Percentiles rank a stretch among this genome's conserved stretches.
Conservation (phyloP, 768 basidiomycete genomes). For the Rhizopogon vulgaris region DNA sequence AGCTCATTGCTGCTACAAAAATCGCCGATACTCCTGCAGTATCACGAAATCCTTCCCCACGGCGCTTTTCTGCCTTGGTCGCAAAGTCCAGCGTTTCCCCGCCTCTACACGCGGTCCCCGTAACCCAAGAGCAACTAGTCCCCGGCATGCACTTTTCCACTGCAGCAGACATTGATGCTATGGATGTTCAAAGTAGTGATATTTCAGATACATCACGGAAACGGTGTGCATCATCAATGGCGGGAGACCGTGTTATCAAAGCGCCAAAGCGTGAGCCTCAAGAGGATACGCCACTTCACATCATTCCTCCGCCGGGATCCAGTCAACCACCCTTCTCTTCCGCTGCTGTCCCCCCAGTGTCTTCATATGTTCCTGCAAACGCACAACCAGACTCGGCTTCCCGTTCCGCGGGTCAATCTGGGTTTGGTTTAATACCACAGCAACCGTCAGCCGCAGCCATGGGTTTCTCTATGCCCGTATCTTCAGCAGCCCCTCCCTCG, state of each 20-base stretch:
- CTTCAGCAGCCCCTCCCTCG: slow-evolving; percentile 12
- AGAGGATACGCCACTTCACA: slow-evolving; percentile 32
- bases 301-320: slow-evolving; percentile 14
- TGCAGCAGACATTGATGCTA: slow-evolving; percentile 8
- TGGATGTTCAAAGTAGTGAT: slow-evolving; percentile 25
- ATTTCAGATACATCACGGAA: slow-evolving; percentile 40
- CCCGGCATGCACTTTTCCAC: slow-evolving; percentile 14
- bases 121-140: slow-evolving; percentile 21
- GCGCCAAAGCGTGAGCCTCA: slow-evolving; percentile 44
- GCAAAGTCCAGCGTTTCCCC: slow-evolving; percentile 30
- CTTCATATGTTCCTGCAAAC: slow-evolving; percentile 22
- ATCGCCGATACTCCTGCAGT: slow-evolving; percentile 27
- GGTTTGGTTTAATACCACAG: slow-evolving; percentile 18
- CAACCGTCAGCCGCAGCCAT: slow-evolving; percentile 11
- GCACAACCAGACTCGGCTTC: slow-evolving; percentile 23
- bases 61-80: slow-evolving; percentile 21
- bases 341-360: slow-evolving; percentile 17
- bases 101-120: slow-evolving; percentile 9
- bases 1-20: slow-evolving; percentile 44
- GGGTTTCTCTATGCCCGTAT: slow-evolving; percentile 13
- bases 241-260: slow-evolving; percentile 39
- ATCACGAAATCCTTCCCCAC: slow-evolving; percentile 26
- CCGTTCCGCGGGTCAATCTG: slow-evolving; percentile 22
- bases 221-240: slow-evolving; percentile 44
- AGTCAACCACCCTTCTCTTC: slow-evolving; percentile 20